A percentile compares a stretch with the other conserved stretches of the same genome.
Conservation (phyloP, 768 basidiomycete species). For the Rhodotorula kratochvilovae region DNA sequence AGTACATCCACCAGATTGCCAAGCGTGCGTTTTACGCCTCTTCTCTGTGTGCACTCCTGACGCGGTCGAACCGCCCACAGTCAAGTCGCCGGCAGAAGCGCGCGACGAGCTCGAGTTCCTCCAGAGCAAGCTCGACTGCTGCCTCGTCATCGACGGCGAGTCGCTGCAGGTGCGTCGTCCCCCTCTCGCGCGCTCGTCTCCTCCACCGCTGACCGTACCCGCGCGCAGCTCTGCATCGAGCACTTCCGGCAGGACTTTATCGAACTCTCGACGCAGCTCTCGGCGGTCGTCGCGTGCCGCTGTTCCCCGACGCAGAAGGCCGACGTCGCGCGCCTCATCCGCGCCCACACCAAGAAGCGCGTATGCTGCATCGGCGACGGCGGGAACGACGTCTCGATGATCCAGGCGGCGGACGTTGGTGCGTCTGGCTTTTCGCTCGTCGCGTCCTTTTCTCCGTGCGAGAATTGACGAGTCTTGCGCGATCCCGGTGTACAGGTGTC, state of each 20-base stretch:
- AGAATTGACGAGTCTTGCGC: too few species aligned
- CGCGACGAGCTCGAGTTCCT: slow-evolving; percentile 87
- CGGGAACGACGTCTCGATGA: slow-evolving; percentile 99
- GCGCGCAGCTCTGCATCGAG: slow-evolving; percentile 72
- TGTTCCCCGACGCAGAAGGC: slow-evolving; percentile 99
- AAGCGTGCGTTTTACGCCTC: slow-evolving; percentile 60
- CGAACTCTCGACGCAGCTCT: slow-evolving; percentile 89
- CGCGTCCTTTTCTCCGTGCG: not conserved
- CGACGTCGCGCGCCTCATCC: slow-evolving; percentile 89
- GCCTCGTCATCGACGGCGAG: slow-evolving; percentile 96
- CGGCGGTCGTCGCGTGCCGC: slow-evolving; percentile 93
- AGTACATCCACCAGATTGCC: slow-evolving; percentile 94
- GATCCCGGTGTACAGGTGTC: slow-evolving; percentile 57
- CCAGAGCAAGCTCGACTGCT: slow-evolving; percentile 90
- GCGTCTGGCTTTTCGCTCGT: slow-evolving; percentile 47
- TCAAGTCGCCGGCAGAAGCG: slow-evolving; percentile 75
- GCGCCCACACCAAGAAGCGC: slow-evolving; percentile 81
- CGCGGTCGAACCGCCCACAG: slow-evolving; percentile 49
- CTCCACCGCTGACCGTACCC: too few species aligned
- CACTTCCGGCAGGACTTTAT: slow-evolving; percentile 91
- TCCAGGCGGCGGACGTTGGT: slow-evolving; percentile 98
- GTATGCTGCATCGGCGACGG: slow-evolving; percentile 99
- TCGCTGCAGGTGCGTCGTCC: slow-evolving; percentile 55
- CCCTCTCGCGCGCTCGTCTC: slow-evolving; percentile 42
- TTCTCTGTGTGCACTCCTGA: slow-evolving; percentile 4